Percentiles rank a stretch among this genome's conserved stretches.
Conservation (phyloP, 331 rosid genomes). For the Malus hybrid region DNA sequence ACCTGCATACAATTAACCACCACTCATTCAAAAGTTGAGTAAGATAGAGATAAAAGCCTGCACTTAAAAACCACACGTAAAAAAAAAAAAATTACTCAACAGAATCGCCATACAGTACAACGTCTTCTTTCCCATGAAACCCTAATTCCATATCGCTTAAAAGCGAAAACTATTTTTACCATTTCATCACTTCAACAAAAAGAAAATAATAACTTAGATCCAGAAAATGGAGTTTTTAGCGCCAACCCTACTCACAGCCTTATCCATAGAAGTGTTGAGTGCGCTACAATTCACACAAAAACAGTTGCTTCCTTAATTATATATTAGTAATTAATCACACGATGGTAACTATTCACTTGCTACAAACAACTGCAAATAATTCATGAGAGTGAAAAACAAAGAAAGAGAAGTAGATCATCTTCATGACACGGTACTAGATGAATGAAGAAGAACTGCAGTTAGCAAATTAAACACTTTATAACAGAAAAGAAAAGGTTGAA, state of each 20-base stretch:
- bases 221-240: not conserved
- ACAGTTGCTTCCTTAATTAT: not conserved
- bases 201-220: not conserved
- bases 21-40: not conserved
- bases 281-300: conserved; percentile 4
- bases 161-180: too few relatives aligned
- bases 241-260: not conserved
- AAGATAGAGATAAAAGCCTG: not conserved
- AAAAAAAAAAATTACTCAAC: not conserved
- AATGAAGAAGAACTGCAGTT: not conserved
- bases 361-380: not conserved
- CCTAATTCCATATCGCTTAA: conserved; percentile 13
- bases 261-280: not conserved
- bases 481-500: not conserved
- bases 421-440: not conserved
- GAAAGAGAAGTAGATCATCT: not conserved
- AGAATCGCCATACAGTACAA: not conserved
- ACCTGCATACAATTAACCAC: not conserved
- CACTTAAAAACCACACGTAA: conserved; percentile 8
- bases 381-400: not conserved
- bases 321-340: not conserved
- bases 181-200: too few relatives aligned
- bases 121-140: conserved; percentile 4
- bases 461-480: not conserved
- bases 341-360: not conserved